Conservation (phyloP, 202 grass and related monocot species). For the Zoysia matrella region DNA sequence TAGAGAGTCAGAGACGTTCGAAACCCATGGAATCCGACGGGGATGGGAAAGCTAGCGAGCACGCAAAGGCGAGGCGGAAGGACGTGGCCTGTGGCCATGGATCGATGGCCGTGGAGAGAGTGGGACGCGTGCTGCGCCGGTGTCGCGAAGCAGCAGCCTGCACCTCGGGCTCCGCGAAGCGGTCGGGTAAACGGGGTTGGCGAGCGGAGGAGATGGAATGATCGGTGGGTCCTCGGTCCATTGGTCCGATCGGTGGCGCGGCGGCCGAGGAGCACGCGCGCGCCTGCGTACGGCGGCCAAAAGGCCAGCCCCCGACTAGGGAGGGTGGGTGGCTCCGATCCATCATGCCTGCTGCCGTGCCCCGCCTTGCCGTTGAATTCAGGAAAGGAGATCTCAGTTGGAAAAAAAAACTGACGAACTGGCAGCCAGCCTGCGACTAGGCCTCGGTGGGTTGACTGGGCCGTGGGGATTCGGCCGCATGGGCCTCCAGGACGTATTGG, state of each 20-base stretch:
- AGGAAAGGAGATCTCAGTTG: too few relatives aligned
- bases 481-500: not conserved
- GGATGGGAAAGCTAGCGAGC: not conserved
- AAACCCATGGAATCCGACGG: conserved; percentile 3
- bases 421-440: not conserved
- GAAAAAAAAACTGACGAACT: too few relatives aligned
- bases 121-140: conserved; percentile 9
- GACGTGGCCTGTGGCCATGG: too few relatives aligned
- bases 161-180: not conserved
- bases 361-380: too few relatives aligned
- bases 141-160: not conserved
- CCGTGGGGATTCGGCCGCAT: too few relatives aligned
- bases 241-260: conserved; percentile 38
- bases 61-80: too few relatives aligned
- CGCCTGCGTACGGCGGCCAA: conserved; percentile 13
- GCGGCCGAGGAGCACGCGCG: conserved; percentile 64
- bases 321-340: too few relatives aligned
- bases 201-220: not conserved
- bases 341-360: too few relatives aligned
- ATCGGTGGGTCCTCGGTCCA: conserved; percentile 5
- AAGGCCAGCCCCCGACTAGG: not conserved
- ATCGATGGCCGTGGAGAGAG: too few relatives aligned
- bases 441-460: not conserved
- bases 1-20: not conserved
- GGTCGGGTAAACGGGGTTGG: too few relatives aligned